A percentile compares a stretch with the other conserved stretches of the same genome.
These are phyloP conservation scores for Jacaranda mimosifolia DNA, from an alignment of 257 asterid genomes.

Conservation along the genomic window DNA sequence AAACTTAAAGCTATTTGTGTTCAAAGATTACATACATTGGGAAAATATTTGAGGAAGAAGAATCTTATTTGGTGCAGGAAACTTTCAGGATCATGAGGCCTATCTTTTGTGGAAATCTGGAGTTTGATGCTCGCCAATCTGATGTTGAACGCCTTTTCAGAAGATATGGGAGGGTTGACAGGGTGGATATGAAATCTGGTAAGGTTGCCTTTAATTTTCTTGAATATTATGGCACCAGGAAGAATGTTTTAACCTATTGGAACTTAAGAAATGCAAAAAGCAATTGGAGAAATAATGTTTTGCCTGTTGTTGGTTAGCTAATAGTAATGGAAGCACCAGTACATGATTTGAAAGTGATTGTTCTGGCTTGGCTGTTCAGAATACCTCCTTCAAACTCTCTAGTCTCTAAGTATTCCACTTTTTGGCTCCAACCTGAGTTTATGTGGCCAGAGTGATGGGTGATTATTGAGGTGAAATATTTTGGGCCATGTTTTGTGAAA, in stretches of 20 bases:
- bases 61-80: constrained; percentile 35
- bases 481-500: neutral
- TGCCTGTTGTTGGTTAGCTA: neutral
- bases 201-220: constrained; percentile 32
- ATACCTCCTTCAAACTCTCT: neutral
- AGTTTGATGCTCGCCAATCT: constrained; percentile 84
- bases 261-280: constrained; percentile 3
- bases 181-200: constrained; percentile 98
- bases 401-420: neutral
- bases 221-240: neutral
- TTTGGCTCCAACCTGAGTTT: constrained; percentile 10
- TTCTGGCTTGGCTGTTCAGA: constrained; percentile 19
- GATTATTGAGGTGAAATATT: neutral
- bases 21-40: too few species aligned
- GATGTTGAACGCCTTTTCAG: constrained; percentile 86
- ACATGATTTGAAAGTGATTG: constrained; percentile 2
- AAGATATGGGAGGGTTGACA: constrained; percentile 89
- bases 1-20: neutral
- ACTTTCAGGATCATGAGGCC: constrained; percentile 65
- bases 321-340: neutral
- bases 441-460: constrained; percentile 14
- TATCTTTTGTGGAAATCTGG: constrained; percentile 90
- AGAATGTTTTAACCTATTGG: constrained; percentile 1
- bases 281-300: neutral
- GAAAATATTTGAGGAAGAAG: constrained; percentile 12